Evolutionary conservation across 805 yeast genomes (phyloP).

Genomic region (Millerago galiae): DNA sequence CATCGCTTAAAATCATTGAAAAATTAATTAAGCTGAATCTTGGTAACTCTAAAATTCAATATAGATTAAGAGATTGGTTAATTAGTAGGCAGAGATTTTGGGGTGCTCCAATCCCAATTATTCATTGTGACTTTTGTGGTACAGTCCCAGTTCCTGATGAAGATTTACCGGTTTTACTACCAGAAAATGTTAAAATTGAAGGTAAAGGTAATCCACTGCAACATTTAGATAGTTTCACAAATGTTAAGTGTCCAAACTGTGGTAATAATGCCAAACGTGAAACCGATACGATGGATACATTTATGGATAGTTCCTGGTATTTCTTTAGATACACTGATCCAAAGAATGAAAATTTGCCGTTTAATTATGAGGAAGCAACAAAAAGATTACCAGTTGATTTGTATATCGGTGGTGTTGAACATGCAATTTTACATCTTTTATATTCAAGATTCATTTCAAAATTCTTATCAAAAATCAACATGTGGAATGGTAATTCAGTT

Average conservation of each 20-base stretch:
- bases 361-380: constrained; percentile 43
- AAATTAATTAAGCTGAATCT: constrained; percentile 30
- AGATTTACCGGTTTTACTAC: constrained; percentile 78
- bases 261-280: constrained; percentile 72
- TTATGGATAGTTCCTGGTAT: constrained; percentile 98
- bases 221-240: constrained; percentile 57
- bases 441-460: constrained; percentile 84
- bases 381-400: constrained; percentile 75
- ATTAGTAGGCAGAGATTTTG: constrained; percentile 92
- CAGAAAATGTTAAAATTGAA: constrained; percentile 44
- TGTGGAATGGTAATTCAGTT: constrained; percentile 55
- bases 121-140: constrained; percentile 85
- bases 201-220: constrained; percentile 65
- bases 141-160: constrained; percentile 86
- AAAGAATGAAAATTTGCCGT: constrained; percentile 49
- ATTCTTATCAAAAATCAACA: constrained; percentile 58
- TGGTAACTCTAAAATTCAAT: constrained; percentile 49
- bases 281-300: constrained; percentile 98
- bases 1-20: constrained; percentile 39
- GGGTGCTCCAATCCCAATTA: constrained; percentile 98
- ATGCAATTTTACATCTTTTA: constrained; percentile 86
- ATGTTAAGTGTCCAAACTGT: constrained; percentile 79
- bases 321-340: constrained; percentile 80
- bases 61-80: constrained; percentile 85
- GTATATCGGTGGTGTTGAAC: constrained; percentile 94